These are phyloP conservation scores for Candida taoyuanica DNA, from an alignment of 805 yeast species.

Conservation along the genomic window DNA sequence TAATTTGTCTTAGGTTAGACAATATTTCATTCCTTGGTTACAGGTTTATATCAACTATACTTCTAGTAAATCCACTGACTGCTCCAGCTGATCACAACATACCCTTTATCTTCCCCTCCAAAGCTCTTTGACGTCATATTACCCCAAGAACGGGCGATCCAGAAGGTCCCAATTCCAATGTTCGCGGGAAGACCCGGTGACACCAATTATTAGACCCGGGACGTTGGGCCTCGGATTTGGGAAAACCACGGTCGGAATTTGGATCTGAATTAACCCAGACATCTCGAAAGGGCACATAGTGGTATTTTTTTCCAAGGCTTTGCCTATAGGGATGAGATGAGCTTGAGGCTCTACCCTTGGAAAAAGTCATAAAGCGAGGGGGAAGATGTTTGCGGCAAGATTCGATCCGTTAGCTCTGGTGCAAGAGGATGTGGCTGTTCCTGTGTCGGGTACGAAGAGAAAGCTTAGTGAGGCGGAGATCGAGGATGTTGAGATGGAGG, in stretches of 20 bases:
- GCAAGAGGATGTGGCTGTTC: slow-evolving; percentile 1
- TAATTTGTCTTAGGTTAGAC: too few relatives aligned
- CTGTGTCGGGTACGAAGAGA: slow-evolving; percentile 17
- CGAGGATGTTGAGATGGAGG: too few relatives aligned
- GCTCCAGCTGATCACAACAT: too few relatives aligned
- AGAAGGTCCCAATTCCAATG: too few relatives aligned
- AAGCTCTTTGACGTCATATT: background rate
- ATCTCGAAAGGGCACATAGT: too few relatives aligned
- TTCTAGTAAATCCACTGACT: too few relatives aligned
- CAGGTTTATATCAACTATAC: too few relatives aligned
- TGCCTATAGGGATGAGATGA: slow-evolving; percentile 1
- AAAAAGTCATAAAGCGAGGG: background rate
- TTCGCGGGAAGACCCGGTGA: background rate
- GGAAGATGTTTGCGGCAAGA: slow-evolving; percentile 59
- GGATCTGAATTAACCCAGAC: background rate
- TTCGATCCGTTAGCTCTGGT: slow-evolving; percentile 46
- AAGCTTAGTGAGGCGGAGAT: slow-evolving; percentile 18
- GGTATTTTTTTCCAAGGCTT: too few relatives aligned
- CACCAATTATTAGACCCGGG: background rate
- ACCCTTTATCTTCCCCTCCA: background rate
- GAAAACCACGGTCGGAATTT: too few relatives aligned
- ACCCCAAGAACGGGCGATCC: too few relatives aligned
- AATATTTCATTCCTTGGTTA: too few relatives aligned
- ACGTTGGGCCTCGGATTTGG: background rate
- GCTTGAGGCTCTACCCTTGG: background rate